Conservation (phyloP, 2,329 filamentous ascomycete species). For the Fonsecaea pedrosoi region DNA sequence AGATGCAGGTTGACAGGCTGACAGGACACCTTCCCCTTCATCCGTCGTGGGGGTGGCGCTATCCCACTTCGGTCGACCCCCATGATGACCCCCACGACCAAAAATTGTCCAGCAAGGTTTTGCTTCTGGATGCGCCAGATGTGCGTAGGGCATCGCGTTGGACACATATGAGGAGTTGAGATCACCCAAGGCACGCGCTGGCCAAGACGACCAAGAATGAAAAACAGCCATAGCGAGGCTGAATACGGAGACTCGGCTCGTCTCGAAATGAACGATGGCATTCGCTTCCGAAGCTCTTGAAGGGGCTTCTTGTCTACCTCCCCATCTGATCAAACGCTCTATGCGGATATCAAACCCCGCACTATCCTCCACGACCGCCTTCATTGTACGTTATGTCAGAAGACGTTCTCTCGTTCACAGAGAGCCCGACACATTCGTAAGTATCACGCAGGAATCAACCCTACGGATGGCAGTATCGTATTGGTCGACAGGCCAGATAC, state of each 20-base stretch:
- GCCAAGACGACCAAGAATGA: background rate
- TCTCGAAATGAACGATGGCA: background rate
- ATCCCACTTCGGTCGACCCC: background rate
- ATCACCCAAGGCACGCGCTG: background rate
- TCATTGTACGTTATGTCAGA: too few relatives aligned
- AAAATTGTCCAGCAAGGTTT: background rate
- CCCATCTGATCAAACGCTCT: background rate
- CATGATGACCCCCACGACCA: background rate
- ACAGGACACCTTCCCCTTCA: background rate
- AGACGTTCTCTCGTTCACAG: too few relatives aligned
- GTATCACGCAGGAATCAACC: too few relatives aligned
- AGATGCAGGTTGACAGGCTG: background rate
- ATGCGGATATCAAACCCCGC: too few relatives aligned
- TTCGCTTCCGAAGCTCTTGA: too few relatives aligned
- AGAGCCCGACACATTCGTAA: too few relatives aligned
- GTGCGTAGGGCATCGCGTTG: background rate
- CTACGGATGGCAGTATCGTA: too few relatives aligned
- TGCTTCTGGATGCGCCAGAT: background rate
- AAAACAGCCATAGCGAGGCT: background rate
- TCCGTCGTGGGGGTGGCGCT: slow-evolving; percentile 1
- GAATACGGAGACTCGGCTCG: background rate
- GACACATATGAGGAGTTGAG: background rate
- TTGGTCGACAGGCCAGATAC: too few relatives aligned
- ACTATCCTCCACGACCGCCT: too few relatives aligned
- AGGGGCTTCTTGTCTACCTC: too few relatives aligned